Base-by-base conservation (phyloP, 1,284 basidiomycete genomes). In the Sphagnurus paluster region DNA sequence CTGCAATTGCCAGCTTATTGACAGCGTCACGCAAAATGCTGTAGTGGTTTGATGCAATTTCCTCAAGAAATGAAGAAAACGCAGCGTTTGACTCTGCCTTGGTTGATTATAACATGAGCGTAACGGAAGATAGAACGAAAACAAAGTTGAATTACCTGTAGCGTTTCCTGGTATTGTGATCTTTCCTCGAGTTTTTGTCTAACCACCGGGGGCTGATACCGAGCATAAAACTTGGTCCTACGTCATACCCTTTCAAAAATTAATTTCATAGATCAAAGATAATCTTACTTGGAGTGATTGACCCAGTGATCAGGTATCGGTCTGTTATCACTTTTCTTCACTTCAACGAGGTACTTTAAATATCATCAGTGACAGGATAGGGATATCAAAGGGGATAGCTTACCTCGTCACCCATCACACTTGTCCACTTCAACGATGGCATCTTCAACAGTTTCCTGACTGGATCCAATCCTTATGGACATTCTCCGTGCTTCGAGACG, bases 181-280 rank as follows among this genome's bases (percentile, higher is more conserved):
- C 87, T 80, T 57, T 92, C 84, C 53, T 87, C 77, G 1, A 88
- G 64, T 65, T 90, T 80, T 14, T 69, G 65, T 41, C 81, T 76
- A 14, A 91, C 78, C 23, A 76, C 74, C 0, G 93, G 92, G 0
- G 93, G 84, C 42, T 89, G 87, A 63, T 90, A 98, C n/a, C 96
- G 79, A 37, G 84, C 80, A 20, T 77, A 70, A 14, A 69, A 69
- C 64, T 87, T 94, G 1, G 94, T 98, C 34, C 88, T 91, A 49
- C 29, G 52, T 47, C 24, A 55, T 38, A 2, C 14, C 6, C n/a
- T 17, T 25, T 48, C 16, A 44, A 21, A 9, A 8, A 16, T 26
- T 20, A 28, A 13, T 26, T 11, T 30, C 9, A 19, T 7, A 16
- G 23, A 20, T 25, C 6, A 13, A 10, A 28, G 21, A n/a, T n/a